Evolutionary conservation across 257 asterid genomes (phyloP), one percentile per base, ranked within the genome.

Genomic region (Solanum rostratum): DNA sequence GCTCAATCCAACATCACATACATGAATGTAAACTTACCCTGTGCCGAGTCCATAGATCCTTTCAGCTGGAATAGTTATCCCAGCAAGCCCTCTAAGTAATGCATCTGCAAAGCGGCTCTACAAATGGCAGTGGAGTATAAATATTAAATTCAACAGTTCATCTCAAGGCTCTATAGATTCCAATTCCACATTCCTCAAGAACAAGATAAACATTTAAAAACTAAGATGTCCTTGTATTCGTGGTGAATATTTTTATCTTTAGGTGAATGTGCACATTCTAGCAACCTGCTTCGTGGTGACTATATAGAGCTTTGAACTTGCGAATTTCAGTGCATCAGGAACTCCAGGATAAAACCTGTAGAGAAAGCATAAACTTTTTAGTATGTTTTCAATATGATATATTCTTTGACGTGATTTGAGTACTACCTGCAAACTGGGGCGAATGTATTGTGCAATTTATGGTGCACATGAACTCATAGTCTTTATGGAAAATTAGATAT

Each of bases 271-370:
- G 66, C n/a, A 9, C 49, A 68, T 65, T 41, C 60, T 62, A 62
- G 81, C 41, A 4, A 93, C 99, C 97, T 95, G 98, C 85, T 96
- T 96, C 13, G 97, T 96, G 0, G 99, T 96, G 90, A 96, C 98
- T 71, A 95, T 93, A 71, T 95, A 95, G 84, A 96, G 85, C 96
- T 92, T 91, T 70, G 99, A 93, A 91, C 96, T 96, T 45, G 99
- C 93, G 79, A 96, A 96, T 88, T 95, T 95, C 86, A 96, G 89
- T 59, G 99, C 99, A 87, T 96, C 99, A 7, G 98, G 86, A 78
- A 96, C 97, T 53, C 98, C 98, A 19, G 98, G 99, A 92, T 96
- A 96, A 69, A 94, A 91, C 88, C 99, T 96, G 94, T 90, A 85
- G 84, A 30, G 30, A 60, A 83, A 81, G 86, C 81, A 85, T 30